Percentiles rank a stretch among this genome's conserved stretches.
These are phyloP conservation scores for Leishmania tarentolae DNA, from an alignment of 208 protist species.

Conservation along the genomic window DNA sequence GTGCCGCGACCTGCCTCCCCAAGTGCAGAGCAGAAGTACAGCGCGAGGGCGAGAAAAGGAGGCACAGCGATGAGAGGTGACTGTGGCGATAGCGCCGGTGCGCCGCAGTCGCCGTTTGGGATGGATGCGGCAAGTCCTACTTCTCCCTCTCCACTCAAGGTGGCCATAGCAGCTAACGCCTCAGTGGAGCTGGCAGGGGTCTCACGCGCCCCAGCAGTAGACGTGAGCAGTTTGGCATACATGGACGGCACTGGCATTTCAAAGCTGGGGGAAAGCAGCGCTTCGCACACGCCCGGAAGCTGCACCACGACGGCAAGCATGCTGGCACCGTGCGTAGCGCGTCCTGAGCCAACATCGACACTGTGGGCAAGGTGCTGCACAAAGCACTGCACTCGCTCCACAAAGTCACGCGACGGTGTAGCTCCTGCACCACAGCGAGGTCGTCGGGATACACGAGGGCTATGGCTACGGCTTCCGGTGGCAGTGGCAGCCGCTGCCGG, in stretches of 20 bases:
- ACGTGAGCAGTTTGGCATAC: slow-evolving; percentile 21
- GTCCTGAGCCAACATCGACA: slow-evolving; percentile 9
- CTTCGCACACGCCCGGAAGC: slow-evolving; percentile 31
- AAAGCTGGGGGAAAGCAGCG: slow-evolving; percentile 15
- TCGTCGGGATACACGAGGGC: not conserved
- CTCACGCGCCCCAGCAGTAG: not conserved
- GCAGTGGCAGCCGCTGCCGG: not conserved
- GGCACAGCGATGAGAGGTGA: slow-evolving; percentile 33
- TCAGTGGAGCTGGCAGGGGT: not conserved
- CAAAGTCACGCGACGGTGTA: slow-evolving; percentile 12
- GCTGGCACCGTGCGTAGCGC: slow-evolving; percentile 18
- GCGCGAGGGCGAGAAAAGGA: slow-evolving; percentile 39
- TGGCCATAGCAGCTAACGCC: not conserved
- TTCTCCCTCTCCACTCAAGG: not conserved
- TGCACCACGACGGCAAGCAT: slow-evolving; percentile 29
- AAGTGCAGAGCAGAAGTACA: slow-evolving; percentile 41
- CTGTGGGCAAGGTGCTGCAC: slow-evolving; percentile 25
- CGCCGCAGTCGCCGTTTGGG: not conserved
- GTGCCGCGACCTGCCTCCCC: slow-evolving; percentile 21
- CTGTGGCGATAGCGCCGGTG: not conserved
- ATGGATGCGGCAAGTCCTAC: not conserved
- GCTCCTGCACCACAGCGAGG: not conserved
- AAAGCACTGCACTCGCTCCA: slow-evolving; percentile 23
- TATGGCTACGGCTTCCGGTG: not conserved
- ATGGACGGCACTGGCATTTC: slow-evolving; percentile 12